phyloP scores from a whole-genome alignment of 345 rosid species.

The Fremontodendron californicum region DNA sequence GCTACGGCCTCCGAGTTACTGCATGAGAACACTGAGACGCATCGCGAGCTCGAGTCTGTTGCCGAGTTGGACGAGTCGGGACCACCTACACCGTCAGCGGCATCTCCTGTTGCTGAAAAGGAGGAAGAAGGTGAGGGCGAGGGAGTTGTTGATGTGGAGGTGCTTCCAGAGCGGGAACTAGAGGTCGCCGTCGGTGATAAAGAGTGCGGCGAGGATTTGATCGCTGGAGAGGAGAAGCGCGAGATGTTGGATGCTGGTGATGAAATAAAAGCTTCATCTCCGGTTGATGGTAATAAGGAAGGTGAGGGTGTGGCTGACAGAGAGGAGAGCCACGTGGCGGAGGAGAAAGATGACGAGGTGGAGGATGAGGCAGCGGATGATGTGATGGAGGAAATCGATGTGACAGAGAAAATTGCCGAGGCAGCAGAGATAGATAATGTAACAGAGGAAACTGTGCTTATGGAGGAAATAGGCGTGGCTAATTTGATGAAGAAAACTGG shows the following conservation, averaged over 20 bases:
- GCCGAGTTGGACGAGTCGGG: slow-evolving; percentile 21
- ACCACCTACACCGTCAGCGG: background rate
- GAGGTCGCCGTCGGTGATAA: slow-evolving; percentile 10
- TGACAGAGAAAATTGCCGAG: background rate
- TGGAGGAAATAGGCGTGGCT: slow-evolving; percentile 21
- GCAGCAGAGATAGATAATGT: background rate
- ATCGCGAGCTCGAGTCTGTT: slow-evolving; percentile 16
- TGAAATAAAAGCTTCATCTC: background rate
- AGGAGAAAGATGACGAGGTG: background rate
- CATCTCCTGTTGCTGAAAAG: slow-evolving; percentile 2
- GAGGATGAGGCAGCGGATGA: background rate
- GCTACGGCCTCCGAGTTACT: background rate
- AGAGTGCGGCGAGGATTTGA: slow-evolving; percentile 19
- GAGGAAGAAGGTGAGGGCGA: background rate
- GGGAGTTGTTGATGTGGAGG: slow-evolving; percentile 11
- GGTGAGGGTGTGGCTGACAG: slow-evolving; percentile 15
- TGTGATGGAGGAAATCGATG: background rate
- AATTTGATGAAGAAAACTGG: background rate
- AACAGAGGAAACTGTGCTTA: slow-evolving; percentile 20
- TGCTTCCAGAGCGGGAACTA: background rate
- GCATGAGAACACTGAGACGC: slow-evolving; percentile 2
- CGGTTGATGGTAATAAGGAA: slow-evolving; percentile 12
- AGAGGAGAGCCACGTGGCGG: slow-evolving; percentile 23
- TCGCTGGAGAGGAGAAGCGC: slow-evolving; percentile 18
- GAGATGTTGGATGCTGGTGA: slow-evolving; percentile 8